Conservation (phyloP, 805 yeast genomes). For the Ogataea minuta region DNA sequence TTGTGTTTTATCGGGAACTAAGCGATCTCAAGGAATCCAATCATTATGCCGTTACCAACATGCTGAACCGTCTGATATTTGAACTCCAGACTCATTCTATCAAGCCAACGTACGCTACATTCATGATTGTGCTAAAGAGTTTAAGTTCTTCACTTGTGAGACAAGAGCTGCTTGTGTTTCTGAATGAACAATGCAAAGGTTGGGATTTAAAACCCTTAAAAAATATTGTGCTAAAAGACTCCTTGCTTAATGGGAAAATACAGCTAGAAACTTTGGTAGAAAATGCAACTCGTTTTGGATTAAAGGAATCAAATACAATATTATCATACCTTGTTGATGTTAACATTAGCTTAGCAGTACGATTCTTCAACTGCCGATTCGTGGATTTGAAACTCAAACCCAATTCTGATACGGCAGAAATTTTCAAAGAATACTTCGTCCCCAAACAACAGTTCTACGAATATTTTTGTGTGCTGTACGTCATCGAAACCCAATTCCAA, state of each 20-base stretch:
- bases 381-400: background rate
- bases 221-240: constrained; percentile 6
- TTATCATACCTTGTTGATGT: constrained; percentile 9
- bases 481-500: constrained; percentile 2
- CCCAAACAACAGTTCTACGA: constrained; percentile 6
- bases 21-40: background rate
- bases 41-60: background rate
- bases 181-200: background rate
- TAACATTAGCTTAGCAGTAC: constrained; percentile 3
- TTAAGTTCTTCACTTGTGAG: constrained; percentile 8
- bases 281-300: constrained; percentile 1
- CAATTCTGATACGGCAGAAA: constrained; percentile 4
- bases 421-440: constrained; percentile 7
- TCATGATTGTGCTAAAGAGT: constrained; percentile 9
- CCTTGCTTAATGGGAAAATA: constrained; percentile 1
- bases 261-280: constrained; percentile 2
- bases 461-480: constrained; percentile 6
- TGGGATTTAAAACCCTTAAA: constrained; percentile 5
- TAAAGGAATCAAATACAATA: constrained; percentile 5
- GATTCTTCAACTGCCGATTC: constrained; percentile 11
- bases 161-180: constrained; percentile 1
- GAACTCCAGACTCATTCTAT: constrained; percentile 5
- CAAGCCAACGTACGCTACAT: constrained; percentile 12
- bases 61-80: background rate
- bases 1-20: constrained; percentile 1